A percentile compares a stretch with the other conserved stretches of the same genome.
Conservation (phyloP, 192 early-diverging fungal genomes). For the Coemansia sp. region DNA sequence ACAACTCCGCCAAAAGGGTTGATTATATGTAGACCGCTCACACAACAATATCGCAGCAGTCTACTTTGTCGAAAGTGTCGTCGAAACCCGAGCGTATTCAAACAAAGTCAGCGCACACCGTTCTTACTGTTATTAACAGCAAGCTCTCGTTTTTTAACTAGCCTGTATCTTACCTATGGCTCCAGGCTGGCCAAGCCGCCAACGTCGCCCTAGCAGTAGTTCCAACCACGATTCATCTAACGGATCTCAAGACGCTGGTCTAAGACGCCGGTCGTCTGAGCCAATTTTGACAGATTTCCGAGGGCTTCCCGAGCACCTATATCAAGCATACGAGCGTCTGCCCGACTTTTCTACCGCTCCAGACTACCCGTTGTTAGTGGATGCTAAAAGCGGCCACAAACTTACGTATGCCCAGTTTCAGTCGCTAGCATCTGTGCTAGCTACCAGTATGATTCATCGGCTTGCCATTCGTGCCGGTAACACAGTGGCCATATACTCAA, state of each 20-base stretch:
- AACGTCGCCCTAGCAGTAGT: neutral
- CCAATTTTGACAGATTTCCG: neutral
- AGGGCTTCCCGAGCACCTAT: slow-evolving; percentile 42
- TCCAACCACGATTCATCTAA: neutral
- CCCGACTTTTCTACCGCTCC: neutral
- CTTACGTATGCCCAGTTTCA: slow-evolving; percentile 23
- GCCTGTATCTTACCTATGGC: neutral
- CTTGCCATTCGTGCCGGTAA: slow-evolving; percentile 9
- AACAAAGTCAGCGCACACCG: neutral
- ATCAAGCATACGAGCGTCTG: slow-evolving; percentile 24
- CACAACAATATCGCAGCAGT: neutral
- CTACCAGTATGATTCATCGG: slow-evolving; percentile 18
- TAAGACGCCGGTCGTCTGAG: neutral
- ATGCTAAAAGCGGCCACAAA: slow-evolving; percentile 17
- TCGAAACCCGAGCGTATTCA: neutral
- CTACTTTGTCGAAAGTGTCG: neutral
- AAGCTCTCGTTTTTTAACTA: neutral
- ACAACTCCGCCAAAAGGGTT: neutral
- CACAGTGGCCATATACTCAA: slow-evolving; percentile 27
- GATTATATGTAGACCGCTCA: slow-evolving; percentile 5
- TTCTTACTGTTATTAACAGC: neutral
- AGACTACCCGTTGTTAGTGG: slow-evolving; percentile 24
- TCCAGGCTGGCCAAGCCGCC: neutral
- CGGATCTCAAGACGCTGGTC: neutral
- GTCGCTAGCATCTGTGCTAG: slow-evolving; percentile 11